Evolutionary conservation across 352 stramenopile genomes (phyloP).

Genomic region (Albugo candida): DNA sequence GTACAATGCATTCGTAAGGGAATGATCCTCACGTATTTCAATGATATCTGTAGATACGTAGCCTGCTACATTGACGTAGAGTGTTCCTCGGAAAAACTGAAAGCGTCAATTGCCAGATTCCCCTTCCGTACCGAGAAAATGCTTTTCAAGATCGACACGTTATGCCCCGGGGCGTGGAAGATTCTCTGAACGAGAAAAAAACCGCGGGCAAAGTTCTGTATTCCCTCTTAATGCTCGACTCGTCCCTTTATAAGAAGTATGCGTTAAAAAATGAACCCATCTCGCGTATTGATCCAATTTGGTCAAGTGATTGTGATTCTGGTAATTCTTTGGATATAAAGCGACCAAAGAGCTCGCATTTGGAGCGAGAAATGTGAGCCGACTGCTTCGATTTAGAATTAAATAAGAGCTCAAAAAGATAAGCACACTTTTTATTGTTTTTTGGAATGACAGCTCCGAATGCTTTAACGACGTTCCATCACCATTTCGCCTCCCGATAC

Average conservation of each 20-base stretch:
- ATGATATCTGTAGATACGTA: constrained; percentile 89
- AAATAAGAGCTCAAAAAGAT: constrained; percentile 79
- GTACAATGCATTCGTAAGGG: neutral
- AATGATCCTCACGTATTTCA: constrained; percentile 22
- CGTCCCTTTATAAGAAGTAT: constrained; percentile 32
- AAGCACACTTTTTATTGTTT: constrained; percentile 51
- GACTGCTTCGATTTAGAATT: constrained; percentile 67
- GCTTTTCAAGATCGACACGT: constrained; percentile 81
- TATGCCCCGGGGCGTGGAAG: constrained; percentile 64
- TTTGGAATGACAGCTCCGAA: constrained; percentile 17
- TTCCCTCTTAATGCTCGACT: constrained; percentile 69
- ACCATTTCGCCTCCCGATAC: constrained; percentile 16
- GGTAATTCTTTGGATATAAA: constrained; percentile 24
- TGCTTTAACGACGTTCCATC: constrained; percentile 12
- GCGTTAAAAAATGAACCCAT: neutral
- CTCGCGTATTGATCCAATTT: constrained; percentile 18
- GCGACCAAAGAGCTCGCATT: constrained; percentile 48
- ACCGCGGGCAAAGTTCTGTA: constrained; percentile 41
- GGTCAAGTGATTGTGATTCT: constrained; percentile 29
- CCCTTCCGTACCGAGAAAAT: constrained; percentile 82
- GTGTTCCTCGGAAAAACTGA: constrained; percentile 45
- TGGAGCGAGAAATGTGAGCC: constrained; percentile 63
- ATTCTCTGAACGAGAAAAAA: constrained; percentile 73
- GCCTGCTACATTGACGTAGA: constrained; percentile 79
- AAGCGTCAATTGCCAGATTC: constrained; percentile 63